Evolutionary conservation across 2,329 filamentous ascomycete species (phyloP).

Genomic region (Talaromyces funiculosus): DNA sequence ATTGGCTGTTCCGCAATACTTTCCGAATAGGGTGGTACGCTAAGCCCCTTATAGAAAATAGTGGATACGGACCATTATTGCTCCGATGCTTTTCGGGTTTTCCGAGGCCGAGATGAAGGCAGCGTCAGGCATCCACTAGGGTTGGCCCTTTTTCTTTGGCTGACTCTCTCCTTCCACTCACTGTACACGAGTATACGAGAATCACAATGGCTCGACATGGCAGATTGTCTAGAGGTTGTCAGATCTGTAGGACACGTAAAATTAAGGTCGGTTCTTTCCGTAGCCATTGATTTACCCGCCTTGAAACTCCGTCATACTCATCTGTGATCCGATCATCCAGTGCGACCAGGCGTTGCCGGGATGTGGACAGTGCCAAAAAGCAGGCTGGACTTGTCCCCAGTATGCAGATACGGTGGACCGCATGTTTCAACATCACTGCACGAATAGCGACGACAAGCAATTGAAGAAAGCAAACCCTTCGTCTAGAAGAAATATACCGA

Average conservation of each 20-base stretch:
- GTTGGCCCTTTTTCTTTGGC: neutral
- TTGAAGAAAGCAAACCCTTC: neutral
- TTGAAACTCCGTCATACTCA: neutral
- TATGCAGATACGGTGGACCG: slow-evolving; percentile 17
- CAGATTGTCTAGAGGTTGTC: slow-evolving; percentile 63
- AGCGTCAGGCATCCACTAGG: neutral
- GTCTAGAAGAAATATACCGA: no score
- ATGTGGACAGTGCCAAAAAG: slow-evolving; percentile 14
- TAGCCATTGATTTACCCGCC: neutral
- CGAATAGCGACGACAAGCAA: neutral
- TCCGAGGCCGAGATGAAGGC: neutral
- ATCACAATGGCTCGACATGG: slow-evolving; percentile 32
- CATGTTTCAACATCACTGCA: slow-evolving; percentile 14
- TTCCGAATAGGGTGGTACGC: slow-evolving; percentile 11
- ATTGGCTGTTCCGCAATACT: slow-evolving; percentile 16
- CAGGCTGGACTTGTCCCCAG: slow-evolving; percentile 17
- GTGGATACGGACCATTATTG: neutral
- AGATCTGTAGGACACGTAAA: slow-evolving; percentile 66
- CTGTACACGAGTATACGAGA: neutral
- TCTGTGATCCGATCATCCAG: slow-evolving; percentile 6
- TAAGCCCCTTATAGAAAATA: neutral
- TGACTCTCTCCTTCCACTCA: neutral
- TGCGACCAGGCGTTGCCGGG: slow-evolving; percentile 14
- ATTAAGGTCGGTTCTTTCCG: slow-evolving; percentile 55
- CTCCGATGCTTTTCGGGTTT: neutral